Evolutionary conservation across 1,284 basidiomycete genomes (phyloP), one percentile per base, ranked within the genome.

Genomic region (Termitomyces sp.): DNA sequence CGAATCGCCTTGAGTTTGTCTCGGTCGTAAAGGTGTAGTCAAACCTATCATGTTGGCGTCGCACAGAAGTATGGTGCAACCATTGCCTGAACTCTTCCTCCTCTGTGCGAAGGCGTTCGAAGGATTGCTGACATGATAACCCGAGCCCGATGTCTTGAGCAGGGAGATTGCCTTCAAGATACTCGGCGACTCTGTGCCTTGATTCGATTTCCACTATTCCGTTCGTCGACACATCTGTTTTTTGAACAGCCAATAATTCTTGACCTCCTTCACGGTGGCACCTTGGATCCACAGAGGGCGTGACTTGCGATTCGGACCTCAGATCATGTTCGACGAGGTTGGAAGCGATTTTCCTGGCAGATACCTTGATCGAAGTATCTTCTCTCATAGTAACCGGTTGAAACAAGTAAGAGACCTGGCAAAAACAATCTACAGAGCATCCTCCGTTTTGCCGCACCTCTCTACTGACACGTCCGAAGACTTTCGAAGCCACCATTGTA

Each of bases 61-160:
- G 41, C 28, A 33, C 26, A 24, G 47, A 44, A 28, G 40, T 42
- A 26, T 39, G 28, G 6, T 43, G 3, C 26, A 54, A 7, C 53
- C 53, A 50, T 26, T 28, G 48, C 12, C 53, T 43, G 15, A 39
- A 42, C 13, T 53, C 54, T 42, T 60, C 48, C 45, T 62, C 61
- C 30, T 53, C 38, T 12, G 8, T 43, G 24, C 36, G 53, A 31
- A 46, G 43, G 31, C 17, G 30, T n/a, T 41, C 15, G 9, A 39
- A 36, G 1, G 53, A 50, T 38, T 28, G 6, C 28, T 44, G 41
- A 21, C 47, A 54, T 5, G 34, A 17, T 9, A 12, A 13, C 10
- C 7, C 12, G 15, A 38, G 10, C 6, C 5, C 24, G 5, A 38
- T n/a, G 19, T 34, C 31, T 3, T 13, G 26, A 49, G 19, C 36